Percentiles rank a stretch among this genome's conserved stretches.
Conservation (phyloP, 768 basidiomycete species). For the Suillus variegatus region DNA sequence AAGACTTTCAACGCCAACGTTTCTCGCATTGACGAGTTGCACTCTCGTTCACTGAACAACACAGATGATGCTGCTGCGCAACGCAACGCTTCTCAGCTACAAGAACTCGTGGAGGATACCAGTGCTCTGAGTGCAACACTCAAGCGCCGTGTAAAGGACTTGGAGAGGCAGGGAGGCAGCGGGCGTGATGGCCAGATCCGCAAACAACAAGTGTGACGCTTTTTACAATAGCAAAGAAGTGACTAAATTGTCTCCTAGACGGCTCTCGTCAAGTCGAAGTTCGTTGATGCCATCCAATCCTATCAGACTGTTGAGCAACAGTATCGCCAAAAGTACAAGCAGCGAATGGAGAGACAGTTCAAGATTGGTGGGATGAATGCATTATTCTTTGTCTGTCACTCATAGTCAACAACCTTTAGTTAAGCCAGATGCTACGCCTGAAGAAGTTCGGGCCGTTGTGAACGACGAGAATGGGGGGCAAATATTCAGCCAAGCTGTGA, state of each 20-base stretch:
- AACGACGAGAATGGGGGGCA: conserved; percentile 81
- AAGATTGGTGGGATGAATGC: conserved; percentile 63
- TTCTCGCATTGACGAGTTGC: conserved; percentile 65
- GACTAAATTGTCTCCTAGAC: conserved; percentile 41
- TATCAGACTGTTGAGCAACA: conserved; percentile 84
- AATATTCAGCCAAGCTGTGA: conserved; percentile 87
- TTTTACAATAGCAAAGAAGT: neutral
- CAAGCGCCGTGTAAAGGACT: conserved; percentile 70
- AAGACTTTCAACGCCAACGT: conserved; percentile 71
- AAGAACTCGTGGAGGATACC: conserved; percentile 71
- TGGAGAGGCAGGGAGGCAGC: conserved; percentile 68
- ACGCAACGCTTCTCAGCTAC: conserved; percentile 61
- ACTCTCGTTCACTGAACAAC: conserved; percentile 74
- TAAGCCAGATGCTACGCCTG: conserved; percentile 90
- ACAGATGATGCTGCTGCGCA: conserved; percentile 69
- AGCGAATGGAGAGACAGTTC: conserved; percentile 83
- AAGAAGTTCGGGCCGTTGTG: conserved; percentile 86
- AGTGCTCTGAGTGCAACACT: conserved; percentile 67
- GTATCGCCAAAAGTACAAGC: conserved; percentile 75
- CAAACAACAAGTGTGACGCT: conserved; percentile 64
- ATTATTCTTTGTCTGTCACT: conserved; percentile 3
- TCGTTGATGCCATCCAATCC: conserved; percentile 82
- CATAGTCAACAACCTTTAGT: conserved; percentile 42
- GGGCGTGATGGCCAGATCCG: conserved; percentile 70
- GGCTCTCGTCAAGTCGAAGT: conserved; percentile 69